Conservation (phyloP, 768 basidiomycete species). For the Suillus luteus region DNA sequence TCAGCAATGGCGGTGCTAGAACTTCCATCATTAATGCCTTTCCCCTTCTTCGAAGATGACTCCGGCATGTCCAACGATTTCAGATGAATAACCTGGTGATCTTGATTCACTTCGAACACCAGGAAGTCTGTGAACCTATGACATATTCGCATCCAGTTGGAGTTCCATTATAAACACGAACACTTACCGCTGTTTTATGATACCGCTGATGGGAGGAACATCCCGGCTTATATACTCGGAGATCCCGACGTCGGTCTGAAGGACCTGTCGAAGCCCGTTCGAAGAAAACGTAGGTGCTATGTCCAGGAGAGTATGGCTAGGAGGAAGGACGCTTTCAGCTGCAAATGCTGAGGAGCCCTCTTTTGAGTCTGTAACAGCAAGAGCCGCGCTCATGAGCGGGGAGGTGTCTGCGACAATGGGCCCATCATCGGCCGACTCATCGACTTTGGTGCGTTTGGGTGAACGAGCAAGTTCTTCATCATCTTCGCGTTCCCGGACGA, state of each 20-base stretch:
- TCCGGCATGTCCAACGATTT: conserved; percentile 77
- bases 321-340: conserved; percentile 54
- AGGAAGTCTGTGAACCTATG: conserved; percentile 94
- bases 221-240: conserved; percentile 78
- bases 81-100: conserved; percentile 78
- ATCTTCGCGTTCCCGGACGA: conserved; percentile 55
- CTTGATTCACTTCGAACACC: conserved; percentile 87
- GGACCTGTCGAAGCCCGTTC: conserved; percentile 56
- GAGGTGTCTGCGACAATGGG: conserved; percentile 16
- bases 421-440: conserved; percentile 21
- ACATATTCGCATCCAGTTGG: not conserved
- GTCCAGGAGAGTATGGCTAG: conserved; percentile 72
- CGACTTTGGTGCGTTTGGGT: conserved; percentile 41
- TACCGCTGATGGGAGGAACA: conserved; percentile 77
- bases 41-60: conserved; percentile 47
- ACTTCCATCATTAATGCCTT: conserved; percentile 18
- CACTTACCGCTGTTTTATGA: conserved; percentile 93
- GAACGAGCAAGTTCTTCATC: conserved; percentile 40
- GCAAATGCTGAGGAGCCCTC: conserved; percentile 17
- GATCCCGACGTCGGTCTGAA: conserved; percentile 87
- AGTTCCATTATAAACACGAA: not conserved
- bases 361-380: conserved; percentile 10
- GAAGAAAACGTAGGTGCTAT: conserved; percentile 51
- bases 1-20: conserved; percentile 19
- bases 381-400: conserved; percentile 3